Base-by-base conservation (phyloP, 495 filamentous ascomycete species). In the Penicillium verhagenii region DNA sequence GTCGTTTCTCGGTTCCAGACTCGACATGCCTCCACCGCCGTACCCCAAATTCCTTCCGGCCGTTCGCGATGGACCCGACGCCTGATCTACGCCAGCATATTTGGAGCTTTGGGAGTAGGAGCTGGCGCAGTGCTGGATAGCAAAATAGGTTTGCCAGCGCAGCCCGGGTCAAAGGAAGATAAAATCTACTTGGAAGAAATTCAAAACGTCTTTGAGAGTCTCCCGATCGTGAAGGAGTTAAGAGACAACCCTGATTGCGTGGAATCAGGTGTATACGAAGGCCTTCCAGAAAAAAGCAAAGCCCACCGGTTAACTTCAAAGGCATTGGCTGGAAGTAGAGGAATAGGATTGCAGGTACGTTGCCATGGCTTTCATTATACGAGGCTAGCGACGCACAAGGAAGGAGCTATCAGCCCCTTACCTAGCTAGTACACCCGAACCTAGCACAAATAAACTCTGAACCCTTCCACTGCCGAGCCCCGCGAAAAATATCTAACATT, bases 161-260 rank as follows among this genome's bases (percentile, higher is more conserved):
- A 21, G 23, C 74, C 71, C 29, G 75, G 69, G n/a, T 61, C 70
- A 9, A 21, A 33, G 3, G 66, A 70, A 20, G 72, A 79, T 53
- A n/a, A 44, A 26, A 18, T 25, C 10, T 47, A 50, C 44, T 24
- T 75, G 21, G 47, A 64, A 31, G 47, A 52, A 13, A 65, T 76
- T n/a, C 47, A 65, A 10, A 50, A 40, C 1, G 39, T 57, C 21
- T 70, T 67, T 42, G 70, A 76, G 21, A 57, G 63, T 35, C 71
- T 86, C 1, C 79, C 83, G 11, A 63, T 86, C 52, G 82, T 88
- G 19, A 62, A 73, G 52, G 60, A 72, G 21, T 71, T 88, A 25
- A 70, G 73, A n/a, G 45, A 65, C 13, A 69, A 86, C 66, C 79
- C 82, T 7, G 66, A 70, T 33, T 88, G 77, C 69, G 66, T 69